Base-by-base conservation (phyloP, 2,329 filamentous ascomycete species). In the Cytospora piceae region DNA sequence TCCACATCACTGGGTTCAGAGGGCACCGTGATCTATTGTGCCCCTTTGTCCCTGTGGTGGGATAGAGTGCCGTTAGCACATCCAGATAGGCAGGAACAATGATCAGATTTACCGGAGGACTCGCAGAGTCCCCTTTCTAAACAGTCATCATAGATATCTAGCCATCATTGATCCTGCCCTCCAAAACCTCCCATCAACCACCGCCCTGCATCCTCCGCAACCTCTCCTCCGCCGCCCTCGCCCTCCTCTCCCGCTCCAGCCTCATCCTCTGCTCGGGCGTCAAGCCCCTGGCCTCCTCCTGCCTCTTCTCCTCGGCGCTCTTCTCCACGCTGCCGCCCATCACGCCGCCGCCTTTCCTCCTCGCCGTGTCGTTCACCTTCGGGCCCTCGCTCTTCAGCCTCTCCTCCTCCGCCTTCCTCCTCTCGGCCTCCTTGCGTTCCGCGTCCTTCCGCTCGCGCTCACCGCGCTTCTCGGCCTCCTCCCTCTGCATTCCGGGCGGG, bases 171-270 rank as follows among this genome's bases (percentile, higher is more conserved):
- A 29, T 29, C 27, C 29, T 31, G n/a, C 56, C 37, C n/a, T 37
- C 29, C 27, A 12, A 37, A 9, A 31, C 53, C 61, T 37, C 29
- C 53, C 49, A 34, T 72, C 64, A 74, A 39, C 72, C 72, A 51
- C 75, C 74, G n/a, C 73, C 79, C 72, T 87, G 84, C 84, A 93
- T 82, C 72, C 84, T 83, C 78, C 85, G 88, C 67, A 97, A 83
- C 74, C 94, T 87, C 80, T 94, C 94, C 78, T 98, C 95, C 0
- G 94, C 94, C 11, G 95, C 95, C 72, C 94, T 87, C 4, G 95
- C 95, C 73, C 94, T 89, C 71, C 93, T 83, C 79, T 99, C 95
- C 71, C 95, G 83, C 76, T 98, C 95, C 62, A 98, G 77, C 74
- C 86, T 87, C 85, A 89, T 86, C 75, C 88, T 87, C 86, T 95